These are phyloP conservation scores for Nemania abortiva DNA, from an alignment of 2,329 filamentous ascomycete genomes.

Conservation along the genomic window DNA sequence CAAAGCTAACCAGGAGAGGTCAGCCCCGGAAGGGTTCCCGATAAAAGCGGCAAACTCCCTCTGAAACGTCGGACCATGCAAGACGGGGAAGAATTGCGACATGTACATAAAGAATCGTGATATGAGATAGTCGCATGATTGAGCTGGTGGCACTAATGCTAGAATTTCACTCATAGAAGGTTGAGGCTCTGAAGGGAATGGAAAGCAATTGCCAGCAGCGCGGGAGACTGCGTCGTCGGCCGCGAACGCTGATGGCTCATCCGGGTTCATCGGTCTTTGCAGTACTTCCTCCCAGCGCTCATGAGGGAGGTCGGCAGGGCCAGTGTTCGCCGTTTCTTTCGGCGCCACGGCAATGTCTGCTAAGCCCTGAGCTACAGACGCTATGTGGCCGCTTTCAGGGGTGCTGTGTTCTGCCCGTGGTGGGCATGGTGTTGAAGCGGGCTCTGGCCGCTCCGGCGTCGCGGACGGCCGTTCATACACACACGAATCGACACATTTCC, in stretches of 20 bases:
- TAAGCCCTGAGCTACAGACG: slow-evolving; percentile 1
- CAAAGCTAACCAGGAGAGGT: slow-evolving; percentile 30
- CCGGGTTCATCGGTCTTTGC: slow-evolving; percentile 28
- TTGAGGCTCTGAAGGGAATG: slow-evolving; percentile 25
- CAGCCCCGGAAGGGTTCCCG: slow-evolving; percentile 20
- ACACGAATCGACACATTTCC: slow-evolving; percentile 26
- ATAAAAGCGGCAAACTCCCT: slow-evolving; percentile 32
- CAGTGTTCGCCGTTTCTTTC: not conserved
- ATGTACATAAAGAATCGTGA: slow-evolving; percentile 29
- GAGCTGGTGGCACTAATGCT: slow-evolving; percentile 24
- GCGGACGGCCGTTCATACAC: slow-evolving; percentile 22
- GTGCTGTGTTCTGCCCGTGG: slow-evolving; percentile 1
- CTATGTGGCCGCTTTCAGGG: not conserved
- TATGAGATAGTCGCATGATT: slow-evolving; percentile 26
- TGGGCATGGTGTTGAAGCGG: slow-evolving; percentile 1
- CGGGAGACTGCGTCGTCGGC: slow-evolving; percentile 21
- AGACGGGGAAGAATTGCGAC: slow-evolving; percentile 28
- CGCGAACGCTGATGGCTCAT: slow-evolving; percentile 25
- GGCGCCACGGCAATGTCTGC: not conserved
- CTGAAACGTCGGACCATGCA: slow-evolving; percentile 33
- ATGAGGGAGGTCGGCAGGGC: slow-evolving; percentile 22
- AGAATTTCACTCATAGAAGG: slow-evolving; percentile 25
- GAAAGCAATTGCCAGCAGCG: slow-evolving; percentile 11
- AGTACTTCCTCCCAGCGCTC: slow-evolving; percentile 33
- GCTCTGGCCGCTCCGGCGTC: not conserved